Evolutionary conservation across 2,329 filamentous ascomycete genomes (phyloP).

Genomic region (Podosphaera fusca): DNA sequence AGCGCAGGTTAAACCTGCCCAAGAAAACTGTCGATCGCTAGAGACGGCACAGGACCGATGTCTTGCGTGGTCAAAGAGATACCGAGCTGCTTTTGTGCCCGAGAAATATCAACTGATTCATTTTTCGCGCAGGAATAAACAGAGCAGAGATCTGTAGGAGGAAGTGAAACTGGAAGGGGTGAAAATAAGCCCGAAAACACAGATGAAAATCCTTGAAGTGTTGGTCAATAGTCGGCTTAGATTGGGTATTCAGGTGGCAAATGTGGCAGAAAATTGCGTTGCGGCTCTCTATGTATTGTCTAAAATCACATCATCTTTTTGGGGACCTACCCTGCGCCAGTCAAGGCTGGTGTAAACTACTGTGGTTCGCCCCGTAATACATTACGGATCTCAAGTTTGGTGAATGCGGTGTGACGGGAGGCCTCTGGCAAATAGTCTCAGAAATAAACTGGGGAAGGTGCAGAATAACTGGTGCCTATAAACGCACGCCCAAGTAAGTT

Average conservation of each 20-base stretch:
- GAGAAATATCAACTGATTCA: neutral
- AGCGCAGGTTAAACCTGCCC: neutral
- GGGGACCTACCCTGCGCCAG: neutral
- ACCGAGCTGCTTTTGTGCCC: neutral
- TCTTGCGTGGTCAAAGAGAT: neutral
- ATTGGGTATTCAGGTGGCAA: neutral
- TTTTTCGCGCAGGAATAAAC: neutral
- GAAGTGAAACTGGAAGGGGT: neutral
- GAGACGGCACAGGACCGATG: neutral
- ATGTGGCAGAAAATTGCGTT: neutral
- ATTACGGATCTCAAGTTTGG: neutral
- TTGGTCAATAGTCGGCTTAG: neutral
- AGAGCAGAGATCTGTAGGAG: neutral
- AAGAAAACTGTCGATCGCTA: neutral
- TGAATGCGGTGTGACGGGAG: neutral
- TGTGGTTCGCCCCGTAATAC: neutral
- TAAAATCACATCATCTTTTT: neutral
- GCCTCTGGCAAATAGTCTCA: neutral
- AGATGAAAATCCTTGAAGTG: neutral
- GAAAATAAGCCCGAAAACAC: too few relatives aligned
- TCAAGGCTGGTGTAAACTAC: neutral
- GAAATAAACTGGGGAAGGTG: neutral
- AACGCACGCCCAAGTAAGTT: too few relatives aligned
- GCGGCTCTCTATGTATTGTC: neutral
- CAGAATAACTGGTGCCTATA: neutral